Conservation (phyloP, 768 basidiomycete species). For the Psilocybe cyanescens region DNA sequence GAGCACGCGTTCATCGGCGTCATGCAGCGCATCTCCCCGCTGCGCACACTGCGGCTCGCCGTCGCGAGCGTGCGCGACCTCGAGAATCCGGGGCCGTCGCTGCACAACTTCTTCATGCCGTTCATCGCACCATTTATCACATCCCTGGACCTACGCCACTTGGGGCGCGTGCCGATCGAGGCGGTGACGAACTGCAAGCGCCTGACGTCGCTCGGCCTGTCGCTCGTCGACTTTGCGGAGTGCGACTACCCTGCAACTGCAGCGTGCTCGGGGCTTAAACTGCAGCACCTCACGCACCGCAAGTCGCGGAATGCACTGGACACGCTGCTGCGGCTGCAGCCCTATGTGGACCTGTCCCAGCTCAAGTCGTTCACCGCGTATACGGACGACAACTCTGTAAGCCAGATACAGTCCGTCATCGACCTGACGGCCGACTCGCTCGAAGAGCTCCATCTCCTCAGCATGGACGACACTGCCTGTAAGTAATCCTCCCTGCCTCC, state of each 20-base stretch:
- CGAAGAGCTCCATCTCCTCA: not conserved
- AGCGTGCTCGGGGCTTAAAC: not conserved
- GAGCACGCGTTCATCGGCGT: not conserved
- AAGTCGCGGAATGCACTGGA: not conserved
- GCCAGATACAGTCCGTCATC: not conserved
- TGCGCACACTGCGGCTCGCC: not conserved
- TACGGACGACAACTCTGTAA: not conserved
- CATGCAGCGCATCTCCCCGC: not conserved
- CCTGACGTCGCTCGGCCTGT: not conserved
- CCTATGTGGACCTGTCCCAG: not conserved
- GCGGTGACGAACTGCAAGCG: not conserved
- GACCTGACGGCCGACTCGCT: not conserved
- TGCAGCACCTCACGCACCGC: not conserved
- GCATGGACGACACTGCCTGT: not conserved
- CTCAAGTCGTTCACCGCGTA: not conserved
- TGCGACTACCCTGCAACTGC: not conserved
- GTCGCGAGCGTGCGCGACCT: not conserved
- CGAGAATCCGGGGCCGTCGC: not conserved
- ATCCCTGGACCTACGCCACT: not conserved
- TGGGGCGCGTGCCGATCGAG: not conserved
- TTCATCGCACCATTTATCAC: slow-evolving; percentile 3
- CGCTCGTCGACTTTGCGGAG: not conserved
- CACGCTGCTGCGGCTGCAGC: not conserved
- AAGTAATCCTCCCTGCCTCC: not conserved
- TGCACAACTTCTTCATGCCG: not conserved